Conservation (phyloP, 805 yeast species). For the Nakazawaea anatomiae region DNA sequence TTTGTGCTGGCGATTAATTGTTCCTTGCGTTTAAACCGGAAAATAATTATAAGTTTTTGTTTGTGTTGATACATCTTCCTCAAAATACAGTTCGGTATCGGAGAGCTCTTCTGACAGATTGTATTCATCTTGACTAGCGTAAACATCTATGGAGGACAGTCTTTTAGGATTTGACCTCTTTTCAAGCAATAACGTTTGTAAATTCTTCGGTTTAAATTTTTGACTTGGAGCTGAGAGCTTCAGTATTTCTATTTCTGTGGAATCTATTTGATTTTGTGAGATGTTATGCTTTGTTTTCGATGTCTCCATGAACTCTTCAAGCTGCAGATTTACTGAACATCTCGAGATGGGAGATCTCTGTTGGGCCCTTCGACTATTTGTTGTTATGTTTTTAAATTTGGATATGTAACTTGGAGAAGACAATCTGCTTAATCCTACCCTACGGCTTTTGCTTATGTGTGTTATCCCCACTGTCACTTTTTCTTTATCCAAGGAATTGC, state of each 20-base stretch:
- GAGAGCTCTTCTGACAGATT: constrained; percentile 7
- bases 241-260: not conserved
- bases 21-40: too few species aligned
- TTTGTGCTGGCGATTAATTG: too few species aligned
- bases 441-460: not conserved
- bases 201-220: too few species aligned
- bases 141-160: constrained; percentile 8
- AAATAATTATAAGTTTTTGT: constrained; percentile 2
- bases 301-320: not conserved
- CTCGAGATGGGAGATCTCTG: not conserved
- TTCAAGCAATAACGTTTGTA: not conserved
- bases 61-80: not conserved
- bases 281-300: too few species aligned
- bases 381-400: not conserved
- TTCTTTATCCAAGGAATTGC: not conserved
- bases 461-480: not conserved
- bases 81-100: not conserved
- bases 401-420: constrained; percentile 4
- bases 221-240: not conserved
- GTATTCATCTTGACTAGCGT: constrained; percentile 9
- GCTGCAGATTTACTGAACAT: not conserved
- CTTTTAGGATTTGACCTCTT: not conserved
- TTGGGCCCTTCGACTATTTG: not conserved
- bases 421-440: constrained; percentile 4
- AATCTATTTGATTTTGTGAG: not conserved